phyloP scores from a whole-genome alignment of 1,284 basidiomycete genomes.

The Mycena sp. region DNA sequence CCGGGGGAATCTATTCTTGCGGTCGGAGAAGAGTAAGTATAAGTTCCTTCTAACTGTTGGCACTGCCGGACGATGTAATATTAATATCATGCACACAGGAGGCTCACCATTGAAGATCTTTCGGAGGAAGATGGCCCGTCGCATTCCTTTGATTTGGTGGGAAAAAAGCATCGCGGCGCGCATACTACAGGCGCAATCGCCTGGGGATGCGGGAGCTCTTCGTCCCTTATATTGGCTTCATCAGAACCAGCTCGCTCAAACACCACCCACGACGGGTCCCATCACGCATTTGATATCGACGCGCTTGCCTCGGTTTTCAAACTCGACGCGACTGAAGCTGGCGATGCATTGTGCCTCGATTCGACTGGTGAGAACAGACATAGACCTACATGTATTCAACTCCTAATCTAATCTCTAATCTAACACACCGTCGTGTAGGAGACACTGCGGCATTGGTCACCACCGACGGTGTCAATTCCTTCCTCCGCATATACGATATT shows the following conservation, averaged over 20 bases:
- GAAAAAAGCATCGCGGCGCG: background rate
- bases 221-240: constrained; percentile 64
- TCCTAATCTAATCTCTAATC: background rate
- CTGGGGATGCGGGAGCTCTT: constrained; percentile 62
- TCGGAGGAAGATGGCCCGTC: background rate
- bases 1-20: constrained; percentile 48
- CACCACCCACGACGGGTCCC: constrained; percentile 53
- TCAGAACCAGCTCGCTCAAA: constrained; percentile 55
- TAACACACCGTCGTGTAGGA: constrained; percentile 43
- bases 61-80: background rate
- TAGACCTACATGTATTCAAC: no score
- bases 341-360: constrained; percentile 63
- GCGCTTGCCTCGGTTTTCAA: constrained; percentile 43
- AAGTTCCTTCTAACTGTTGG: background rate
- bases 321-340: constrained; percentile 60
- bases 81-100: background rate
- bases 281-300: constrained; percentile 61
- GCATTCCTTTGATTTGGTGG: constrained; percentile 3
- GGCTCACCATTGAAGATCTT: constrained; percentile 36
- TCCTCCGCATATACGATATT: constrained; percentile 67
- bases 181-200: constrained; percentile 59
- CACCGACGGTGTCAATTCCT: constrained; percentile 47
- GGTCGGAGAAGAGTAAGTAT: constrained; percentile 45
- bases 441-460: constrained; percentile 61
- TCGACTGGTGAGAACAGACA: constrained; percentile 51